Conservation (phyloP, 495 filamentous ascomycete species). For the Neurospora sp. region DNA sequence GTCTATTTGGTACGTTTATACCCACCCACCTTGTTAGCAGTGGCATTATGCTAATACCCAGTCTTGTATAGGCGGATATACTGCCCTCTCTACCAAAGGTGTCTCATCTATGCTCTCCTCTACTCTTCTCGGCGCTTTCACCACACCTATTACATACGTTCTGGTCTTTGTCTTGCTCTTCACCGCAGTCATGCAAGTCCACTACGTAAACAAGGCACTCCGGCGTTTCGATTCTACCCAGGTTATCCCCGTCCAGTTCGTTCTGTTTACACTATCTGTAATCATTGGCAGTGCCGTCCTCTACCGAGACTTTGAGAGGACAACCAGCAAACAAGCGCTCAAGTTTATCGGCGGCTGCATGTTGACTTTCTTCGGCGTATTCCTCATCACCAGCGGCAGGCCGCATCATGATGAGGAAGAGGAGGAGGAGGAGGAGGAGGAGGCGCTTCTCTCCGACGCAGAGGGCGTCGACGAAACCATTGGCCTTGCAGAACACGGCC, state of each 20-base stretch:
- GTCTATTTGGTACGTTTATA: conserved; percentile 64
- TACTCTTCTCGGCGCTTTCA: conserved; percentile 73
- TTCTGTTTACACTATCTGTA: conserved; percentile 89
- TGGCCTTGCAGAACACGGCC: conserved; percentile 30
- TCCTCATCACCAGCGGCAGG: conserved; percentile 73
- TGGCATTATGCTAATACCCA: conserved; percentile 16
- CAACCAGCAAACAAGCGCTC: conserved; percentile 51
- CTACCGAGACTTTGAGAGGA: conserved; percentile 87
- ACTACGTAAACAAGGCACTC: conserved; percentile 88
- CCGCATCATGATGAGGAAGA: conserved; percentile 33
- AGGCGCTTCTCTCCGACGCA: conserved; percentile 41
- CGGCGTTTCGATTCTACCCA: conserved; percentile 94
- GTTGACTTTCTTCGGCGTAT: conserved; percentile 89
- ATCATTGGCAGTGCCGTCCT: conserved; percentile 88
- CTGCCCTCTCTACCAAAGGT: conserved; percentile 89
- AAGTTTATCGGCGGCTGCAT: conserved; percentile 87
- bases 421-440: conserved; percentile 43
- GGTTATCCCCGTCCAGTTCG: conserved; percentile 95
- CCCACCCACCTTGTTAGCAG: neutral
- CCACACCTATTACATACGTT: conserved; percentile 84
- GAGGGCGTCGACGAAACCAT: conserved; percentile 45
- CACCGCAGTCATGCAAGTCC: conserved; percentile 90
- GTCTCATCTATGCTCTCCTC: conserved; percentile 89
- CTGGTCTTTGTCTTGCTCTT: conserved; percentile 64
- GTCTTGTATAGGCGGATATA: conserved; percentile 66